Evolutionary conservation across 129 eudicot genomes (phyloP).

Genomic region (Smallanthus sonchifolius): DNA sequence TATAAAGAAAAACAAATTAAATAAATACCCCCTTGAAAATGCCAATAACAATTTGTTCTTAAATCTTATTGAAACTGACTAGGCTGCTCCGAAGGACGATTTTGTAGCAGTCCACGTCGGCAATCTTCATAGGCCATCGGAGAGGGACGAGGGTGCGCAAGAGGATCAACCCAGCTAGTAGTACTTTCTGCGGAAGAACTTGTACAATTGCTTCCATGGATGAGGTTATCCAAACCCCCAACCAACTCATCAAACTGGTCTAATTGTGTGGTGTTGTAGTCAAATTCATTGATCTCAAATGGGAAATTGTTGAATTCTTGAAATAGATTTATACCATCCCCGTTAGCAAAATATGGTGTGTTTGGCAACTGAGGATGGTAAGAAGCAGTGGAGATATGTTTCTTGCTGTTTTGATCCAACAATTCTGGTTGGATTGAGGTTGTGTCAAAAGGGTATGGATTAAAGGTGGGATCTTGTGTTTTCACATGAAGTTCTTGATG

Average conservation of each 20-base stretch:
- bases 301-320: slow-evolving; percentile 32
- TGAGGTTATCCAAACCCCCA: slow-evolving; percentile 31
- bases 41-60: slow-evolving; percentile 16
- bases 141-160: slow-evolving; percentile 25
- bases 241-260: slow-evolving; percentile 37
- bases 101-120: slow-evolving; percentile 24
- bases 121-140: slow-evolving; percentile 34
- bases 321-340: slow-evolving; percentile 17
- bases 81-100: slow-evolving; percentile 29
- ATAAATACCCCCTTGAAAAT: slow-evolving; percentile 26
- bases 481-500: slow-evolving; percentile 27
- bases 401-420: slow-evolving; percentile 20
- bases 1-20: slow-evolving; percentile 37
- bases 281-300: slow-evolving; percentile 29
- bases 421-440: slow-evolving; percentile 26
- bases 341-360: slow-evolving; percentile 18
- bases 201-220: slow-evolving; percentile 37
- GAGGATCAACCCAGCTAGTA: slow-evolving; percentile 38
- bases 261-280: slow-evolving; percentile 23
- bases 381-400: neutral
- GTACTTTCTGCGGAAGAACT: slow-evolving; percentile 44
- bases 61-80: slow-evolving; percentile 26
- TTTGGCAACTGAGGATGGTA: slow-evolving; percentile 31
- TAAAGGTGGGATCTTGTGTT: slow-evolving; percentile 32
- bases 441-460: slow-evolving; percentile 33